Conservation (phyloP, 768 basidiomycete species). For the Cubamyces sp. region DNA sequence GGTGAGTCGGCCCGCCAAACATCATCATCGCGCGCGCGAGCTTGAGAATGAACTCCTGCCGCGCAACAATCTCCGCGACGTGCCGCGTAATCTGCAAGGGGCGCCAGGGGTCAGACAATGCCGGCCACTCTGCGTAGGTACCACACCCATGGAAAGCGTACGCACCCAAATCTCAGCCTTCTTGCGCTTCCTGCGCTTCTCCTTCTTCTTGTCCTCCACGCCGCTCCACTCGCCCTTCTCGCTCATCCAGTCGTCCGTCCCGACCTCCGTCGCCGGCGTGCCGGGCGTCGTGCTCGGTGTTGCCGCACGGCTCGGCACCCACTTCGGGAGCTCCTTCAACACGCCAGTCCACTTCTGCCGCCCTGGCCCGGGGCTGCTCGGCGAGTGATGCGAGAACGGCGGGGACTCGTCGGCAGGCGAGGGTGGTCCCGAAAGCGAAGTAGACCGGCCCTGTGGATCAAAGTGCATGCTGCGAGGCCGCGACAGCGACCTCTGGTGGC, state of each 20-base stretch:
- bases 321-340: slow-evolving; percentile 45
- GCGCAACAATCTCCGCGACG: slow-evolving; percentile 77
- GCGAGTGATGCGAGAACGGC: slow-evolving; percentile 5
- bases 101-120: neutral
- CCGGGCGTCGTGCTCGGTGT: slow-evolving; percentile 37
- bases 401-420: slow-evolving; percentile 19
- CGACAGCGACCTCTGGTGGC: slow-evolving; percentile 12
- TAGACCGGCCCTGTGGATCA: slow-evolving; percentile 8
- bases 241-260: slow-evolving; percentile 32
- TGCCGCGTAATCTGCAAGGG: slow-evolving; percentile 76
- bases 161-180: slow-evolving; percentile 79
- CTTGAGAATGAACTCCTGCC: slow-evolving; percentile 87
- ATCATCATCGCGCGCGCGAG: slow-evolving; percentile 87
- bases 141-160: slow-evolving; percentile 8
- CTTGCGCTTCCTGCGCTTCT: slow-evolving; percentile 56
- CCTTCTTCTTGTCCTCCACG: slow-evolving; percentile 42
- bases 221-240: slow-evolving; percentile 27
- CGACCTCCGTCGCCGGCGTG: slow-evolving; percentile 34
- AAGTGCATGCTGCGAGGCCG: slow-evolving; percentile 29
- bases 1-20: slow-evolving; percentile 84
- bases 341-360: slow-evolving; percentile 41
- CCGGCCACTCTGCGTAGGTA: neutral
- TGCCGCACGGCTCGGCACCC: slow-evolving; percentile 28
- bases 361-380: neutral
- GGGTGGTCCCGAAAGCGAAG: slow-evolving; percentile 8